phyloP scores from a whole-genome alignment of 345 rosid genomes.

The Populus nigra region DNA sequence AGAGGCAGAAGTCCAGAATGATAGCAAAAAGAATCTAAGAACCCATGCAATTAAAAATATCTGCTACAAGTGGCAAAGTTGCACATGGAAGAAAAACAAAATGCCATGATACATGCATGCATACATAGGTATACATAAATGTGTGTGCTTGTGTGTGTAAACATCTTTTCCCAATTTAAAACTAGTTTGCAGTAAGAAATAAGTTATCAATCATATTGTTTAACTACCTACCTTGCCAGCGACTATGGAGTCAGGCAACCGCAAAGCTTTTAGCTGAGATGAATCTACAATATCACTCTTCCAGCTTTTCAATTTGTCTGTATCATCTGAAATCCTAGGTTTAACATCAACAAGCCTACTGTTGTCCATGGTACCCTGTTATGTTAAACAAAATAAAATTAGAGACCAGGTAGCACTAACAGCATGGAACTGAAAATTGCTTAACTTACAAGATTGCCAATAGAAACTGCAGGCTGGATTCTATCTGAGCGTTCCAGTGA shows the following conservation, averaged over 20 bases:
- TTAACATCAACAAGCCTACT: conserved; percentile 48
- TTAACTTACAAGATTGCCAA: conserved; percentile 37
- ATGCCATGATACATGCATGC: too few relatives aligned
- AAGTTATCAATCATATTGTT: neutral
- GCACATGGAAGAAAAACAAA: neutral
- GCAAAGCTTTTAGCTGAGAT: conserved; percentile 41
- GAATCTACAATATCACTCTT: conserved; percentile 41
- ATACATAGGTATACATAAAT: too few relatives aligned
- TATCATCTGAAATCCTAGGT: conserved; percentile 42
- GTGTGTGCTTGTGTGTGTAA: too few relatives aligned
- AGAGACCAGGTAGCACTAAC: conserved; percentile 10
- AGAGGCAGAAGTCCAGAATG: neutral
- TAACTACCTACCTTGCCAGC: conserved; percentile 38
- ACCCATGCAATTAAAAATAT: neutral
- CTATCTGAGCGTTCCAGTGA: conserved; percentile 43
- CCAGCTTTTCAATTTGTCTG: conserved; percentile 48
- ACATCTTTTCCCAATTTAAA: neutral
- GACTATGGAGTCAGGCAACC: conserved; percentile 41
- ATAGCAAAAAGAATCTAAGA: neutral
- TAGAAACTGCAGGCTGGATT: conserved; percentile 36
- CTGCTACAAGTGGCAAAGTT: neutral
- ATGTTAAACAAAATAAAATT: conserved; percentile 12
- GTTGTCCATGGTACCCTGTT: conserved; percentile 43
- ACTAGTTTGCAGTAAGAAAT: neutral
- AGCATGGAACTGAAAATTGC: neutral